Percentiles rank a stretch among this genome's conserved stretches.
Evolutionary conservation across 2,329 filamentous ascomycete species (phyloP).

Genomic region (Alternaria angustiovoidea): DNA sequence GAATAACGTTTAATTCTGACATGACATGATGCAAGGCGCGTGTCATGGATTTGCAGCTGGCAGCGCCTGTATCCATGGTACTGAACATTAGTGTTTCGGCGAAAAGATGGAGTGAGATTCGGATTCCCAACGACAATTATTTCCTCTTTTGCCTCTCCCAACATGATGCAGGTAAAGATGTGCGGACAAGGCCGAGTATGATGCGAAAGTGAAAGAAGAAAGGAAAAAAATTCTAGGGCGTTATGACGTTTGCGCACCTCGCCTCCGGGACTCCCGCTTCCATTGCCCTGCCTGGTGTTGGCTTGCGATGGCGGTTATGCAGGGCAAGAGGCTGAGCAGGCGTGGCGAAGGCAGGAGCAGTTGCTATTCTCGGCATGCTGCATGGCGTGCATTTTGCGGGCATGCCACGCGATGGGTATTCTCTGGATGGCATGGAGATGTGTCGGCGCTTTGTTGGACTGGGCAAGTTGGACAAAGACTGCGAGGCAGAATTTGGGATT

Average conservation of each 20-base stretch:
- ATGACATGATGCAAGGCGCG: slow-evolving; percentile 18
- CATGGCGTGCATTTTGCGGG: slow-evolving; percentile 7
- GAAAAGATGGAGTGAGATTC: neutral
- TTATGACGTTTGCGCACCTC: slow-evolving; percentile 6
- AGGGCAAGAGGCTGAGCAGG: slow-evolving; percentile 14
- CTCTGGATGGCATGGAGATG: neutral
- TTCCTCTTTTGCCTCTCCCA: neutral
- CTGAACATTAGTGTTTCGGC: slow-evolving; percentile 1
- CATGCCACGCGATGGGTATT: slow-evolving; percentile 6
- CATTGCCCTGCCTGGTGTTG: slow-evolving; percentile 1
- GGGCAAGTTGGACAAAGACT: neutral
- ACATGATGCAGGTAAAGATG: neutral
- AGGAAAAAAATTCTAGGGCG: neutral
- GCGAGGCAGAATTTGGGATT: neutral
- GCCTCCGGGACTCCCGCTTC: slow-evolving; percentile 3
- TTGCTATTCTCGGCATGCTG: slow-evolving; percentile 26
- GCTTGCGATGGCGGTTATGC: slow-evolving; percentile 8
- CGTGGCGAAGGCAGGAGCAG: slow-evolving; percentile 13
- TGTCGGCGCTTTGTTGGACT: slow-evolving; percentile 8
- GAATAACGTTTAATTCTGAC: slow-evolving; percentile 13
- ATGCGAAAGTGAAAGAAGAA: neutral
- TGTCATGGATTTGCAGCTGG: slow-evolving; percentile 5
- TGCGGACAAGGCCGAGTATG: slow-evolving; percentile 1
- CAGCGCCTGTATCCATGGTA: slow-evolving; percentile 12
- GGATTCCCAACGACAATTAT: neutral